A percentile compares a stretch with the other conserved stretches of the same genome.
These are phyloP conservation scores for Zizania latifolia DNA, from an alignment of 176 grass and related monocot species.

Conservation along the genomic window DNA sequence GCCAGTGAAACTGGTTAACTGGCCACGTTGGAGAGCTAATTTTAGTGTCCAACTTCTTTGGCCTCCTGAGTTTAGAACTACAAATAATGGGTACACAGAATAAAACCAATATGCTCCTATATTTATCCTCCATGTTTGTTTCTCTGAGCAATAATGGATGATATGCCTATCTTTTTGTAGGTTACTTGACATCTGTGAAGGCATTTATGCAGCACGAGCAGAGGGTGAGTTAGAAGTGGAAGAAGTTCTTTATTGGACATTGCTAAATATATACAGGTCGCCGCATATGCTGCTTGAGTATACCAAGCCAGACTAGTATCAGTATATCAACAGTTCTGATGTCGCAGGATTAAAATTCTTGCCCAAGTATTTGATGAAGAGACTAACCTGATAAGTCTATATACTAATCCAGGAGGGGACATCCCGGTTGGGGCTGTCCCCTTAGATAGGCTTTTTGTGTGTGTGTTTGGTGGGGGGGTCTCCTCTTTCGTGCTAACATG, in stretches of 20 bases:
- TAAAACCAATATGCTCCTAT: background rate
- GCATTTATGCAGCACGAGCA: slow-evolving; percentile 88
- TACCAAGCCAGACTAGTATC: slow-evolving; percentile 57
- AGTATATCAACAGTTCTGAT: background rate
- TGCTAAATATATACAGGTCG: slow-evolving; percentile 92
- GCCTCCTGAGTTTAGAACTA: background rate
- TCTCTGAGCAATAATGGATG: background rate
- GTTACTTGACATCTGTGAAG: slow-evolving; percentile 92
- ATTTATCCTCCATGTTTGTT: background rate
- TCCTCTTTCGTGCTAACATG: slow-evolving; percentile 17
- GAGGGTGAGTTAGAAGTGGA: slow-evolving; percentile 95
- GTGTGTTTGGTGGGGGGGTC: background rate
- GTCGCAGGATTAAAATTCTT: background rate
- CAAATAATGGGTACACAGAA: background rate
- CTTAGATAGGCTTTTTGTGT: background rate
- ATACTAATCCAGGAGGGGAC: background rate
- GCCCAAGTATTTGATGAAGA: background rate
- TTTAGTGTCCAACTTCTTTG: too few relatives aligned
- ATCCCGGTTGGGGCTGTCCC: background rate
- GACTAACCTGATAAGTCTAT: slow-evolving; percentile 14
- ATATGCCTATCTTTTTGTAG: slow-evolving; percentile 37
- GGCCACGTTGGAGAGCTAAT: background rate
- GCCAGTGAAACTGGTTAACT: background rate
- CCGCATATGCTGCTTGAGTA: slow-evolving; percentile 93
- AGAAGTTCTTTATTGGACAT: slow-evolving; percentile 93